A percentile compares a stretch with the other conserved stretches of the same genome.
Evolutionary conservation across 1,139 yeast genomes (phyloP).

Genomic region (Wickerhamomyces sp.): DNA sequence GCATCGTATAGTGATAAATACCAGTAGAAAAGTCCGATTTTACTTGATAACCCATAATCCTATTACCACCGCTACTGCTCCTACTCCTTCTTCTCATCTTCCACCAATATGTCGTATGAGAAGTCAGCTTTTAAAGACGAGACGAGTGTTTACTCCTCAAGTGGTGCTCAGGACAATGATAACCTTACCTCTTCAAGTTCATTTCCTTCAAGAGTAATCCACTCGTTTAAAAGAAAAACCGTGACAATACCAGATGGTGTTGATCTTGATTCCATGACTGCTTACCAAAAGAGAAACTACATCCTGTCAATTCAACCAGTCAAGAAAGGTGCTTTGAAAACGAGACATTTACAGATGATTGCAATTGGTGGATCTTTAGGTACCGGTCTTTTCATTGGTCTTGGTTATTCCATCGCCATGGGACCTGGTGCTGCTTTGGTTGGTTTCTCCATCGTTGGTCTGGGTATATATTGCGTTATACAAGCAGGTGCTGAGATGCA

Average conservation of each 20-base stretch:
- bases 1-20: too few relatives aligned
- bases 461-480: constrained; percentile 59
- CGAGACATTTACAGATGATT: constrained; percentile 55
- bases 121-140: too few relatives aligned
- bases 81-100: too few relatives aligned
- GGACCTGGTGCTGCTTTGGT: constrained; percentile 67
- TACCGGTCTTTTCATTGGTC: constrained; percentile 48
- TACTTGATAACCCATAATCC: too few relatives aligned
- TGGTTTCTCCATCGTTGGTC: constrained; percentile 60
- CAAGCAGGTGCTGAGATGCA: constrained; percentile 79
- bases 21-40: too few relatives aligned
- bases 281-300: constrained; percentile 43
- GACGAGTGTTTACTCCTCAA: too few relatives aligned
- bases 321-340: constrained; percentile 30
- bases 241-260: constrained; percentile 37
- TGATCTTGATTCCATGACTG: constrained; percentile 51
- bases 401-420: constrained; percentile 38
- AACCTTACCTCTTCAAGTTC: too few relatives aligned
- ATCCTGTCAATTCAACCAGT: constrained; percentile 41
- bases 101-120: too few relatives aligned
- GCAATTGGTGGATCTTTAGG: constrained; percentile 53
- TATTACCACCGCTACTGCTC: too few relatives aligned
- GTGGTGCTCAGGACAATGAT: too few relatives aligned
- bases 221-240: constrained; percentile 36
- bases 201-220: constrained; percentile 6